Base-by-base conservation (phyloP, 768 basidiomycete species). In the Boletus barrowsii region DNA sequence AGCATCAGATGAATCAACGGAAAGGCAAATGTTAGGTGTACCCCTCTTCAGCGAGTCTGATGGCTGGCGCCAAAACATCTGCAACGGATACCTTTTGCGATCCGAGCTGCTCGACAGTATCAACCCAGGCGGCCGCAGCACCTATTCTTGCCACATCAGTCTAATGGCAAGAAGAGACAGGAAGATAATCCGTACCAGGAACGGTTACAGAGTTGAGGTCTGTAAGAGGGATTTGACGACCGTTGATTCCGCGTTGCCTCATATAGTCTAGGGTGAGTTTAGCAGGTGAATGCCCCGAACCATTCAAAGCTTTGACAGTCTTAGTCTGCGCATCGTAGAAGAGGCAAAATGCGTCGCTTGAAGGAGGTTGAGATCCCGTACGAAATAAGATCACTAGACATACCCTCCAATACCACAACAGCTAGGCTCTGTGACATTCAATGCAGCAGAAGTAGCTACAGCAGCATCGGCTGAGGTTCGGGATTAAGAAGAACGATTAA, bases 121-220 rank as follows among this genome's bases (percentile, higher is more conserved):
- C 97, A 17, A 90, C 76, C 95, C 96, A 98, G 15, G 93, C 93
- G 33, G 93, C 90, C 4, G 95, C 91, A n/a, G 90, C 88, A 47
- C 96, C 94, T 82, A 65, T 30, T n/a, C n/a, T n/a, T n/a, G n/a
- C n/a, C n/a, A n/a, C n/a, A n/a, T n/a, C n/a, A n/a, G n/a, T n/a
- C n/a, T n/a, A n/a, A n/a, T n/a, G n/a, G 33, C 10, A 26, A 10
- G 52, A 62, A 33, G 10, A 49, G 22, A 55, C 7, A 4, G 13
- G 13, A 35, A n/a, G 36, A 22, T 4, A 46, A 36, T 36, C 1
- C 45, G 11, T 35, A 82, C 89, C 88, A 62, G 90, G 90, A 13
- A 93, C 90, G 4, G 90, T 92, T n/a, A 93, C 91, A n/a, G 88
- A 79, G 67, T 97, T 97, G 39, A 96, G 74, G 69, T 96, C 85